These are phyloP conservation scores for Aspergillus bombycis DNA, from an alignment of 2,329 filamentous ascomycete species.

Conservation along the genomic window DNA sequence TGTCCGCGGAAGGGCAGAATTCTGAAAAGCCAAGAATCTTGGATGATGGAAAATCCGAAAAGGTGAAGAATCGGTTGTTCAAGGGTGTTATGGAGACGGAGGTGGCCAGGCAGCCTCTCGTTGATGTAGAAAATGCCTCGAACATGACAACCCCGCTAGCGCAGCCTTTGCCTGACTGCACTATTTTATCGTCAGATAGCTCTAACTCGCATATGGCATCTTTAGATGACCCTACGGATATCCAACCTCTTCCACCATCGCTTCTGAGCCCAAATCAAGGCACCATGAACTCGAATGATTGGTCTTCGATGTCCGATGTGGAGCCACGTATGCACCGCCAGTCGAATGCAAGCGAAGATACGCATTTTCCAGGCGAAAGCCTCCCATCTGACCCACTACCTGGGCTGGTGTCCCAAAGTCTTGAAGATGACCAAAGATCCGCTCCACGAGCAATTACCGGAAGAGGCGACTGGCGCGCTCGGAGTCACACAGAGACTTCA, in stretches of 20 bases:
- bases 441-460: slow-evolving; percentile 45
- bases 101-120: slow-evolving; percentile 31
- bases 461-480: slow-evolving; percentile 41
- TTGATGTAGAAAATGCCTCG: slow-evolving; percentile 54
- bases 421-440: slow-evolving; percentile 40
- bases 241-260: slow-evolving; percentile 49
- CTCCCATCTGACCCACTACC: slow-evolving; percentile 27
- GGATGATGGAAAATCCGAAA: slow-evolving; percentile 40
- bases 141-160: slow-evolving; percentile 61
- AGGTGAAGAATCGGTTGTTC: slow-evolving; percentile 47
- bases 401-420: slow-evolving; percentile 25
- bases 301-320: slow-evolving; percentile 33
- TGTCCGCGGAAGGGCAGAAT: slow-evolving; percentile 34
- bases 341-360: slow-evolving; percentile 30
- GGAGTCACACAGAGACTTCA: slow-evolving; percentile 28
- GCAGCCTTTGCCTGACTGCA: slow-evolving; percentile 50
- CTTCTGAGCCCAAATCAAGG: slow-evolving; percentile 42
- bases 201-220: slow-evolving; percentile 33
- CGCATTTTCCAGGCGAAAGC: slow-evolving; percentile 23
- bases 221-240: slow-evolving; percentile 38
- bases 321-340: slow-evolving; percentile 26
- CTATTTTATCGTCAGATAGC: slow-evolving; percentile 34
- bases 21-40: slow-evolving; percentile 28
- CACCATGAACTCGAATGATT: slow-evolving; percentile 32
- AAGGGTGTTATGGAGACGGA: slow-evolving; percentile 46